Evolutionary conservation across 225 moss, liverwort and hornwort species (phyloP).

Genomic region (Bryum argenteum): DNA sequence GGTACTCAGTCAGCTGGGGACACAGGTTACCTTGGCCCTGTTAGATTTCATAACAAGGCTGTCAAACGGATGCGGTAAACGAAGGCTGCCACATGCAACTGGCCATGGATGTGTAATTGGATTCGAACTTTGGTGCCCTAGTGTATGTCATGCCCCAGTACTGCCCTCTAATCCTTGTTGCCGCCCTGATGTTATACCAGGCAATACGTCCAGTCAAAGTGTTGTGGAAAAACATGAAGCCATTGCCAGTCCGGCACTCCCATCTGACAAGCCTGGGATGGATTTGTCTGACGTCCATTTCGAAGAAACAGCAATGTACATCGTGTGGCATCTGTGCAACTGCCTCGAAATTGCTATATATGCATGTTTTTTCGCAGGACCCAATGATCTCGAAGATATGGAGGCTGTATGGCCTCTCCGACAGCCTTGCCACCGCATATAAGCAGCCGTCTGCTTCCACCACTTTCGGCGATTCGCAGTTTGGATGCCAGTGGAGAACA

Average conservation of each 20-base stretch:
- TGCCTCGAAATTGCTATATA: constrained; percentile 40
- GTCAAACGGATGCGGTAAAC: constrained; percentile 40
- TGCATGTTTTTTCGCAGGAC: constrained; percentile 24
- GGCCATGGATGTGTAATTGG: constrained; percentile 33
- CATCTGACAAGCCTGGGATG: constrained; percentile 23
- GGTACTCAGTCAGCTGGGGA: constrained; percentile 2
- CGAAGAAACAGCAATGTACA: constrained; percentile 33
- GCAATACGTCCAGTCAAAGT: constrained; percentile 25
- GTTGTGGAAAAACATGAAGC: constrained; percentile 40
- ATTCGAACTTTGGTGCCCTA: constrained; percentile 28
- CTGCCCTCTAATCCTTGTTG: constrained; percentile 22
- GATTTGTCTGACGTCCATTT: constrained; percentile 22
- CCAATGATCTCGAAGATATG: constrained; percentile 44
- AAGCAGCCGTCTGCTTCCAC: constrained; percentile 39
- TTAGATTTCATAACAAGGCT: neutral
- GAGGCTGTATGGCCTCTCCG: constrained; percentile 34
- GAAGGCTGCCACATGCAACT: constrained; percentile 50
- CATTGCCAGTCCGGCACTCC: constrained; percentile 42
- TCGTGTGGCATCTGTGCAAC: constrained; percentile 37
- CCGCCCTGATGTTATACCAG: constrained; percentile 39
- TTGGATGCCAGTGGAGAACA: constrained; percentile 39
- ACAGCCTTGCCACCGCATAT: constrained; percentile 32
- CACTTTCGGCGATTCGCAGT: constrained; percentile 40
- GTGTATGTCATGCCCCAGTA: constrained; percentile 32
- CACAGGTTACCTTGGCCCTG: neutral